A percentile compares a stretch with the other conserved stretches of the same genome.
These are phyloP conservation scores for Termitomyces sp. DNA, from an alignment of 768 basidiomycete genomes.

Conservation along the genomic window DNA sequence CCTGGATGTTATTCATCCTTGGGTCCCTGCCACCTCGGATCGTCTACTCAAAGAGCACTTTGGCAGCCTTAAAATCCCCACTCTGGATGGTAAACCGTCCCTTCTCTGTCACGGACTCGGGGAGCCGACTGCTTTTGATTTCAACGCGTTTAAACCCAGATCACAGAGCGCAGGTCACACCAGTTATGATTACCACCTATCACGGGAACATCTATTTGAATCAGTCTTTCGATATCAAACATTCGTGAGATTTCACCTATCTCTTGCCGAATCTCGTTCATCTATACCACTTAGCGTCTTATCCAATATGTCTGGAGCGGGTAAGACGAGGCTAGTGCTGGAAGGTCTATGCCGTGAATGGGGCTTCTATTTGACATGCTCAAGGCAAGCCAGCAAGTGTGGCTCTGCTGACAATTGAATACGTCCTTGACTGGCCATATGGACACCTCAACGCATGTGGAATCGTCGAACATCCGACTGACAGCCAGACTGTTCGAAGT, in stretches of 20 bases:
- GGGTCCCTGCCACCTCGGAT: not conserved
- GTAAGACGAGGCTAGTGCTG: not conserved
- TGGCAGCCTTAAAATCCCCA: not conserved
- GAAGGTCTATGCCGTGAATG: not conserved
- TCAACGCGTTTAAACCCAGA: not conserved
- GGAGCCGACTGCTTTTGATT: not conserved
- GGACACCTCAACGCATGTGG: not conserved
- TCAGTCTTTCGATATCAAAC: not conserved
- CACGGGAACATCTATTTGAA: not conserved
- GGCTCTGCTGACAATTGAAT: not conserved
- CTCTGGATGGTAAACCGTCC: not conserved
- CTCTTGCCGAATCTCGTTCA: not conserved
- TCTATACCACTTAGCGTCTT: not conserved
- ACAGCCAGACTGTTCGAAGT: not conserved
- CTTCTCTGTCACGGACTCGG: not conserved
- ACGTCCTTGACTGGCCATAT: not conserved
- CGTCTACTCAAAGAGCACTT: not conserved
- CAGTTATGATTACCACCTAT: not conserved
- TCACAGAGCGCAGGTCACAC: too few relatives aligned
- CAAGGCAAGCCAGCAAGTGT: not conserved
- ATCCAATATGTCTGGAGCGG: not conserved
- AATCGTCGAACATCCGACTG: not conserved
- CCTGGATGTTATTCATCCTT: not conserved
- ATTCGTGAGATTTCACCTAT: not conserved
- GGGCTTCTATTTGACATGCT: not conserved